Evolutionary conservation across 2,329 filamentous ascomycete species (phyloP), one percentile per base, ranked within the genome.

Genomic region (Fusarium musae): DNA sequence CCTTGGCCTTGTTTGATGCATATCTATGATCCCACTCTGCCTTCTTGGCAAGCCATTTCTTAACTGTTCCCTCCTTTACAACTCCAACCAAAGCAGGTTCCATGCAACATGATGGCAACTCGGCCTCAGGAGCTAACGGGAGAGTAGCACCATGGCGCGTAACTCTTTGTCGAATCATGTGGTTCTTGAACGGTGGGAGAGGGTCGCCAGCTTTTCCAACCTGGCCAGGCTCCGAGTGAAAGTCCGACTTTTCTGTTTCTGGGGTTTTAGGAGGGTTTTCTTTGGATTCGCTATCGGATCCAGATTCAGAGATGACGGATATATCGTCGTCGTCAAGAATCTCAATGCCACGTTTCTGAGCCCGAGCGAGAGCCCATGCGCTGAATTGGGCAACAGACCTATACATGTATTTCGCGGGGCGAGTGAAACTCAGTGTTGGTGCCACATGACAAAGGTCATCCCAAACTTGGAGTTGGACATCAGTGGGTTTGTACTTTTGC

Each of bases 331-430:
- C 93, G 68, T 95, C 92, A 40, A 92, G 81, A 40, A 97, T 96
- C 23, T 96, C 93, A 61, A 97, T 95, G 2, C 90, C 89, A 2
- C 88, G 89, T 67, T 94, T 88, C 79, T 98, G 95, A 1, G 95
- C 94, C 73, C 92, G 87, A 2, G 95, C 94, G 28, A 98, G 86
- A 1, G 93, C 93, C 95, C 95, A 98, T 0, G 95, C 94, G 5
- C 95, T 93, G 78, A 99, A 98, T 75, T 98, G 96, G 1, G 96
- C 93, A 59, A 98, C 91, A 3, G 94, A 93, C 53, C 96, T 90
- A 80, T 94, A 98, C 95, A 98, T 98, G 83, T 93, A 93, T 81
- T 98, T 98, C 50, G 96, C 96, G 2, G 96, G 96, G n/a, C 92
- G 89, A 0, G 96, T 98, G 80, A 97, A 98, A 77, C 94, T 97